Base-by-base conservation (phyloP, 73 alveolate species). In the Paraurostyla sp. region DNA sequence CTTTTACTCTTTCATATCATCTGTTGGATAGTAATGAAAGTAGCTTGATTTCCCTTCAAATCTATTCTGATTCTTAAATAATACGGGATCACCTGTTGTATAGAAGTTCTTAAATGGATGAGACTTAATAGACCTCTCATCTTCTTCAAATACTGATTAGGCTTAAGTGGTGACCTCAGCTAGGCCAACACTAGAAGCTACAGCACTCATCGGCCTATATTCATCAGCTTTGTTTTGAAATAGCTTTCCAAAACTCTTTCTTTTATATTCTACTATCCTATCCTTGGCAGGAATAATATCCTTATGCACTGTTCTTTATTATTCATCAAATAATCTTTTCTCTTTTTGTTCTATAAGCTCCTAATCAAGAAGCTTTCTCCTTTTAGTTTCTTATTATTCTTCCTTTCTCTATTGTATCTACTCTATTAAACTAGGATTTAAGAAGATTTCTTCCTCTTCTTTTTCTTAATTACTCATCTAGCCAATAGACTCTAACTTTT, bases 31-130 rank as follows among this genome's bases (percentile, higher is more conserved):
- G 42, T 89, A 89, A 51, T 59, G 29, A 58, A 29, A 0, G 51
- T 89, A 89, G 57, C 75, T 89, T 4, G 89, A 58, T 41, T 59
- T 71, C 30, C 93, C 93, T n/a, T 73, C 93, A 33, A 85, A 49
- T 35, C 93, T 69, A 60, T 80, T 50, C 54, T 80, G 23, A 49
- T 50, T 89, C 58, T 62, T 42, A 32, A 43, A 89, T 63, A 56
- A 36, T 20, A 89, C 94, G 15, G 85, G 78, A 2, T 81, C 91
- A n/a, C 87, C 82, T 18, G 80, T 62, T 6, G 92, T 81, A 63
- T 80, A 89, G 83, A 89, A 89, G 3, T 54, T 43, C 36, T 80
- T 89, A 48, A 71, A 89, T 0, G 94, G 83, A 33, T 86, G 91
- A 38, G 76, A 13, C 15, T n/a, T 16, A n/a, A 62, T 32, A 1